Conservation (phyloP, 2,329 filamentous ascomycete species). For the Dendrostoma leiphaemia region DNA sequence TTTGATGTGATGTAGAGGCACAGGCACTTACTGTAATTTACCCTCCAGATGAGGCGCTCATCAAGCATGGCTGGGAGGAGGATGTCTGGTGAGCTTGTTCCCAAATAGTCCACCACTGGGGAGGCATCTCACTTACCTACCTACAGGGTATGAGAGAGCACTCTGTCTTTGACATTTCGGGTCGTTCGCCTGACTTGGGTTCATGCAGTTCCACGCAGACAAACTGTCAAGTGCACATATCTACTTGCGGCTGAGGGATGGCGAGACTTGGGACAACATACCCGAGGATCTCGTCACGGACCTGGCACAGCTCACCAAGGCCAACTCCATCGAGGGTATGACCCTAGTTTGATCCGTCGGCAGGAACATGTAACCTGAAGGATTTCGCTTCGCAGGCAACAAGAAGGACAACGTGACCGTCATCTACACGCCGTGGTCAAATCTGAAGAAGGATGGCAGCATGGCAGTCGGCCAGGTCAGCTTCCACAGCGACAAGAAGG, state of each 20-base stretch:
- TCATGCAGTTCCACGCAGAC: conserved; percentile 83
- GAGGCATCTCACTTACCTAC: no score
- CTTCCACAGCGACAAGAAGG: conserved; percentile 83
- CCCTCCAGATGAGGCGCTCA: conserved; percentile 83
- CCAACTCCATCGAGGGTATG: conserved; percentile 93
- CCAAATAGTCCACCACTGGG: no score
- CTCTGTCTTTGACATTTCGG: neutral
- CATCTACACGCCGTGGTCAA: conserved; percentile 96
- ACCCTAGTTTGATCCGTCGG: neutral
- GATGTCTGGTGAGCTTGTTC: conserved; percentile 81
- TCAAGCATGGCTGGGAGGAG: conserved; percentile 90
- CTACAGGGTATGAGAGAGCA: conserved; percentile 29
- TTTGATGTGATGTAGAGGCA: conserved; percentile 15
- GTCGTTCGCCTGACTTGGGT: conserved; percentile 1
- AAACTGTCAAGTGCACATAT: conserved; percentile 96
- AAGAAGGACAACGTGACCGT: conserved; percentile 97
- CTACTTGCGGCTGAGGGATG: conserved; percentile 80
- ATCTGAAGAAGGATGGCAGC: conserved; percentile 89
- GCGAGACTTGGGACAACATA: conserved; percentile 81
- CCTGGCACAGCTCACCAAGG: conserved; percentile 96
- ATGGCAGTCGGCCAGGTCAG: conserved; percentile 96
- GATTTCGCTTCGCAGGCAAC: conserved; percentile 62
- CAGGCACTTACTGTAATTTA: conserved; percentile 6
- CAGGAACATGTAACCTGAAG: neutral
- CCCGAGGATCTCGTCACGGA: conserved; percentile 73